Evolutionary conservation across 805 yeast genomes (phyloP).

Genomic region (Yarrowia bubula): DNA sequence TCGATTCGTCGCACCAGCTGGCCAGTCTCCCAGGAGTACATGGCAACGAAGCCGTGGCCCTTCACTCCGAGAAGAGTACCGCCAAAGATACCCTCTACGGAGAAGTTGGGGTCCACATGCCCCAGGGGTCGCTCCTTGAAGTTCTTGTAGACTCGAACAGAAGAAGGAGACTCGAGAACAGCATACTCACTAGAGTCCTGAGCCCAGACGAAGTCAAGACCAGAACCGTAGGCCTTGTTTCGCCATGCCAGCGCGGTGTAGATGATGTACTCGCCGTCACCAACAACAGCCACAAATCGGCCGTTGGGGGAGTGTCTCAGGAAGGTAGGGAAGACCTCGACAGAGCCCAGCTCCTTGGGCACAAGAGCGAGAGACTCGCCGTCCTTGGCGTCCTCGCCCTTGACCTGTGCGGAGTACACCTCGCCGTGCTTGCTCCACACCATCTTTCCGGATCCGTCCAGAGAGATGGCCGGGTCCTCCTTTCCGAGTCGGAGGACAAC

Average conservation of each 20-base stretch:
- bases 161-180: constrained; percentile 63
- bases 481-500: constrained; percentile 87
- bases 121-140: constrained; percentile 73
- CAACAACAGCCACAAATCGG: constrained; percentile 92
- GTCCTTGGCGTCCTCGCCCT: constrained; percentile 69
- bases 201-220: constrained; percentile 92
- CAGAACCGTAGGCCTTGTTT: constrained; percentile 87
- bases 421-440: constrained; percentile 91
- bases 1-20: constrained; percentile 82
- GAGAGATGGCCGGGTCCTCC: constrained; percentile 88
- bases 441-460: constrained; percentile 90
- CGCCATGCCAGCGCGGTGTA: constrained; percentile 98
- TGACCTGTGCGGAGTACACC: constrained; percentile 77
- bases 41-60: constrained; percentile 72
- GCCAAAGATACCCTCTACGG: constrained; percentile 77
- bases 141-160: constrained; percentile 73
- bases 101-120: constrained; percentile 52
- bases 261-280: constrained; percentile 96
- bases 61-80: constrained; percentile 87
- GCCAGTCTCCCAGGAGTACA: constrained; percentile 94
- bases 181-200: constrained; percentile 87
- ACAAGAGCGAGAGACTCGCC: constrained; percentile 77
- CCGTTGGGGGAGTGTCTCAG: constrained; percentile 95
- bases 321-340: constrained; percentile 87
- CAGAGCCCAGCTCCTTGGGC: constrained; percentile 88